phyloP scores from a whole-genome alignment of 2,329 filamentous ascomycete species.

The Arthrobotrys iridis region DNA sequence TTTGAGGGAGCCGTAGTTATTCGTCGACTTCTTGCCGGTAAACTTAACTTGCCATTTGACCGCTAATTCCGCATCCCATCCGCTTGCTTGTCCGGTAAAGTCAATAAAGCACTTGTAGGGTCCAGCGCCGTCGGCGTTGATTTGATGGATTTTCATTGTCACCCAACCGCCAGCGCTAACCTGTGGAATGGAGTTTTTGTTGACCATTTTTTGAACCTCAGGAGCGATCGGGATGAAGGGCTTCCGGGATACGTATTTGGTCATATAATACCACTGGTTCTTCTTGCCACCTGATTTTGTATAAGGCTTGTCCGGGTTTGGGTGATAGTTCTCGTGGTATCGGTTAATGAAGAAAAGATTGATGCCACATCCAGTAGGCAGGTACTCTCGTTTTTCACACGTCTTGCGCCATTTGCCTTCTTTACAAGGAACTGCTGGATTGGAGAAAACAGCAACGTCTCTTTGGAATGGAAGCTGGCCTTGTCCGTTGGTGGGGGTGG shows the following conservation, averaged over 20 bases:
- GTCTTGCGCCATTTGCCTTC: neutral
- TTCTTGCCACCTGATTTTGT: constrained; percentile 6
- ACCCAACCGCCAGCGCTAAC: neutral
- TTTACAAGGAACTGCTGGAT: constrained; percentile 15
- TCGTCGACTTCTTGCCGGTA: neutral
- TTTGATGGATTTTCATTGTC: neutral
- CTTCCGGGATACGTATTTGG: neutral
- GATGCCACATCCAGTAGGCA: constrained; percentile 18
- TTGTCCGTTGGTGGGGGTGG: neutral
- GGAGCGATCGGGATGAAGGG: neutral
- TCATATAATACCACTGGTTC: constrained; percentile 14
- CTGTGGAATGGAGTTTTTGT: neutral
- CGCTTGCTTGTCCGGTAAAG: constrained; percentile 68
- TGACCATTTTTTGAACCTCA: neutral
- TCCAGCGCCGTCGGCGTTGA: constrained; percentile 13
- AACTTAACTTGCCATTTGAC: neutral
- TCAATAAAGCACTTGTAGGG: constrained; percentile 66
- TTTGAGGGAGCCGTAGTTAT: neutral
- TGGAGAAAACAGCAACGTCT: constrained; percentile 22
- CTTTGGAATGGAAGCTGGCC: constrained; percentile 9
- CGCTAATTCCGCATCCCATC: constrained; percentile 35
- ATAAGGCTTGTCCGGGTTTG: constrained; percentile 15
- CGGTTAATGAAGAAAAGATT: constrained; percentile 7
- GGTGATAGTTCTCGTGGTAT: neutral
- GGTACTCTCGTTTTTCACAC: neutral